Conservation (phyloP, 2,329 filamentous ascomycete genomes). For the Phialemonium atrogriseum region DNA sequence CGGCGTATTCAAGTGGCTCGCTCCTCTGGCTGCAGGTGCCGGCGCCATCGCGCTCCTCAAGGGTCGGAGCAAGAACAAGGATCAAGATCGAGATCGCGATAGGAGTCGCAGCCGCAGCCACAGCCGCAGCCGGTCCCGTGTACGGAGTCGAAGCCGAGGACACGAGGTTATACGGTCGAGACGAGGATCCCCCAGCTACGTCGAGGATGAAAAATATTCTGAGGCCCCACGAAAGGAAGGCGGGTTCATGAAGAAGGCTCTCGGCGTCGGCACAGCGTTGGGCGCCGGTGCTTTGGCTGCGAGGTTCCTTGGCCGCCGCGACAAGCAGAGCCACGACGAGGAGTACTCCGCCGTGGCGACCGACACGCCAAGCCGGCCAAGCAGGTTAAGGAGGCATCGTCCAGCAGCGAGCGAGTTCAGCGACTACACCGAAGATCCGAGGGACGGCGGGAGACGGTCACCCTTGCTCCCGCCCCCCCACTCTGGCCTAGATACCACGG, state of each 20-base stretch:
- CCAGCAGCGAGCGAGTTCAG: slow-evolving; percentile 35
- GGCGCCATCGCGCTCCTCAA: slow-evolving; percentile 38
- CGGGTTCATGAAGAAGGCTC: slow-evolving; percentile 52
- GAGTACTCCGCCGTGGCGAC: slow-evolving; percentile 56
- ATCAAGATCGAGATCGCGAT: slow-evolving; percentile 24
- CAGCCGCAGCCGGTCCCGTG: slow-evolving; percentile 22
- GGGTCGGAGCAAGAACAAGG: slow-evolving; percentile 33
- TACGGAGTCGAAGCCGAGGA: slow-evolving; percentile 26
- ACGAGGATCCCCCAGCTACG: slow-evolving; percentile 47
- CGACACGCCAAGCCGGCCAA: slow-evolving; percentile 47
- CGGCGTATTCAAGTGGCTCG: slow-evolving; percentile 35
- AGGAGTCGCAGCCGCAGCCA: slow-evolving; percentile 32
- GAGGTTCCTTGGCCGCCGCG: slow-evolving; percentile 46
- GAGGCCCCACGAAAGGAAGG: slow-evolving; percentile 37
- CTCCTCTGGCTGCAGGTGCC: slow-evolving; percentile 43
- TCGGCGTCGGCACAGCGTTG: slow-evolving; percentile 51
- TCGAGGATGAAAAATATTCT: slow-evolving; percentile 57
- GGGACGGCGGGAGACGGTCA: slow-evolving; percentile 23
- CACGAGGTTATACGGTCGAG: slow-evolving; percentile 46
- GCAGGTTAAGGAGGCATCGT: slow-evolving; percentile 24
- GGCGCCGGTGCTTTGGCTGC: slow-evolving; percentile 56
- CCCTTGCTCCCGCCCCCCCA: slow-evolving; percentile 40
- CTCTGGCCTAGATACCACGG: slow-evolving; percentile 33
- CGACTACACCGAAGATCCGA: slow-evolving; percentile 42
- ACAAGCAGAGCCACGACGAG: slow-evolving; percentile 36